A percentile compares a stretch with the other conserved stretches of the same genome.
These are phyloP conservation scores for Thermomyces lanuginosus DNA, from an alignment of 2,329 filamentous ascomycete genomes.

Conservation along the genomic window DNA sequence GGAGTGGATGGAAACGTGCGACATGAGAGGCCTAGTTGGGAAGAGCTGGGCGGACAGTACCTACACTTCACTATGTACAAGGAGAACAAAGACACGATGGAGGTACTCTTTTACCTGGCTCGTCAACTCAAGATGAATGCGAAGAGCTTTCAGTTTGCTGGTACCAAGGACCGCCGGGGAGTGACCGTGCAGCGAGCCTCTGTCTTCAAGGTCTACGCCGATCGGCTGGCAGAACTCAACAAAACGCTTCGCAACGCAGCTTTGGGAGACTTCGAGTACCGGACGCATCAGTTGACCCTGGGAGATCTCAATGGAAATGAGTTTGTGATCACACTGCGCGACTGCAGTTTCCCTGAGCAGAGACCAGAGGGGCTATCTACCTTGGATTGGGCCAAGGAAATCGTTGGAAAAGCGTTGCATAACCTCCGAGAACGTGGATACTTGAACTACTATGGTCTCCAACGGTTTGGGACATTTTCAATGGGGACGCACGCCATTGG, in stretches of 20 bases:
- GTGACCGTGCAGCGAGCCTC: conserved; percentile 74
- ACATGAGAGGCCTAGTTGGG: conserved; percentile 39
- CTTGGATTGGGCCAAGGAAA: conserved; percentile 25
- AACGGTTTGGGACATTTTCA: conserved; percentile 80
- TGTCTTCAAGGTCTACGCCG: conserved; percentile 41
- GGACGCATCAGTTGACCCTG: conserved; percentile 54
- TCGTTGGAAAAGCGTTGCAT: conserved; percentile 42
- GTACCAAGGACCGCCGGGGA: conserved; percentile 79
- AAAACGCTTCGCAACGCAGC: conserved; percentile 42
- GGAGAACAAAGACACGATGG: conserved; percentile 95
- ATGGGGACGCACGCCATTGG: conserved; percentile 77
- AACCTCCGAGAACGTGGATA: conserved; percentile 62
- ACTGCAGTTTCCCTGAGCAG: conserved; percentile 49
- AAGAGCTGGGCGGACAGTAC: conserved; percentile 59
- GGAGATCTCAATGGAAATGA: conserved; percentile 81
- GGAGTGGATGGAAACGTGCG: conserved; percentile 13
- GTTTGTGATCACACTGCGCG: conserved; percentile 80
- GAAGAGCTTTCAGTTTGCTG: conserved; percentile 64
- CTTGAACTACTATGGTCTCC: conserved; percentile 96
- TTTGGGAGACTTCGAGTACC: conserved; percentile 69
- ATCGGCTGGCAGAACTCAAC: conserved; percentile 50
- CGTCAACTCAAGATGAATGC: conserved; percentile 52
- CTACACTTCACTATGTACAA: conserved; percentile 89
- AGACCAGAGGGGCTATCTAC: conserved; percentile 25
- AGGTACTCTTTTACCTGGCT: conserved; percentile 61